Percentiles rank a stretch among this genome's conserved stretches.
These are phyloP conservation scores for Rhodotorula diobovata DNA, from an alignment of 768 basidiomycete genomes.

Conservation along the genomic window DNA sequence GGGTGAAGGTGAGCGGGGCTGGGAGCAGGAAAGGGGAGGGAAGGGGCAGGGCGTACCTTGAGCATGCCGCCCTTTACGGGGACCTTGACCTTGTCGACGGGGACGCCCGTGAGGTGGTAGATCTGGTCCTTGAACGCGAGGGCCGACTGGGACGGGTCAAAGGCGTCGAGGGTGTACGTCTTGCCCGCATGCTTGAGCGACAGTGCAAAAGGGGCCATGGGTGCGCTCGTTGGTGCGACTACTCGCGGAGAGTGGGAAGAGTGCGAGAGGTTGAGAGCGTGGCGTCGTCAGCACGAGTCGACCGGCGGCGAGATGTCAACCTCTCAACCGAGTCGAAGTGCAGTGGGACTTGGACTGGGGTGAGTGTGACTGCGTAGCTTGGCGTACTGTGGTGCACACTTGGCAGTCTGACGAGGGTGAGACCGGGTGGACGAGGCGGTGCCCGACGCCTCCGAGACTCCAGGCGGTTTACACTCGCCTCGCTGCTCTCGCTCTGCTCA, in stretches of 20 bases:
- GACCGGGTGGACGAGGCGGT: no score
- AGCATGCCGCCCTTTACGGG: conserved; percentile 73
- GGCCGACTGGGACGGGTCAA: conserved; percentile 67
- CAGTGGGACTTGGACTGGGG: no score
- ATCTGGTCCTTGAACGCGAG: conserved; percentile 75
- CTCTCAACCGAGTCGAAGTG: background rate
- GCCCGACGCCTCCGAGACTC: no score
- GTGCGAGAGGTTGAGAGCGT: background rate
- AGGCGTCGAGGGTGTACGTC: conserved; percentile 58
- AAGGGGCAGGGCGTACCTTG: conserved; percentile 2
- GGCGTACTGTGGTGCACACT: no score
- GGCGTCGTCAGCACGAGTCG: no score
- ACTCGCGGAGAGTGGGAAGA: background rate
- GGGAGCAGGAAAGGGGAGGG: no score
- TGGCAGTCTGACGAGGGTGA: no score
- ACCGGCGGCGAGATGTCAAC: conserved; percentile 13
- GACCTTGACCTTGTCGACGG: conserved; percentile 89
- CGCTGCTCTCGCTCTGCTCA: no score
- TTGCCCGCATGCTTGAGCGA: conserved; percentile 88
- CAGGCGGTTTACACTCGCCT: no score
- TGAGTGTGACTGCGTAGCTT: no score
- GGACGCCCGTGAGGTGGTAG: conserved; percentile 77
- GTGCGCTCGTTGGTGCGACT: background rate
- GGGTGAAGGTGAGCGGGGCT: background rate
- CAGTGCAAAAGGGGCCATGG: conserved; percentile 51